Base-by-base conservation (phyloP, 1,284 basidiomycete species). In the Wallemia mellicola region DNA sequence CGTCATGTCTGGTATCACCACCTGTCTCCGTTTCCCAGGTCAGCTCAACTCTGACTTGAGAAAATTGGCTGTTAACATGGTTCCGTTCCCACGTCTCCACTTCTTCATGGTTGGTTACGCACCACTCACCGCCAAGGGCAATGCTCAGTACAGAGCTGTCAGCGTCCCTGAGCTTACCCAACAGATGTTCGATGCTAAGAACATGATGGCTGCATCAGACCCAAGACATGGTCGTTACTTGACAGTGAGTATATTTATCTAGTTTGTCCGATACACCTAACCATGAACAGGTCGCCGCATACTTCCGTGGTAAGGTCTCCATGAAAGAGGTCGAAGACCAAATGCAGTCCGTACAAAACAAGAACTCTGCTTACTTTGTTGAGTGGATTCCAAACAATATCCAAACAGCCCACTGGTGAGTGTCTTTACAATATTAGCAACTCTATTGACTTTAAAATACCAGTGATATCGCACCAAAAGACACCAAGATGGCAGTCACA, bases 1-100 rank as follows among this genome's bases (percentile, higher is more conserved):
- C 68, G 85, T 86, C 55, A 88, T 92, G 85, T 85, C 83, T 62
- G 87, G 87, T 63, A 79, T 86, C 38, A 86, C 83, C 67, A 89
- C 87, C 1, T 85, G 82, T 67, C 73, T 92, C 62, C 83, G 88
- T 55, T 91, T 94, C 78, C 87, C 89, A 28, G 91, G 91, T 59
- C 86, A 91, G 70, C 75, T 92, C 62, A 94, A 94, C 70, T 88
- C 87, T 60, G 89, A 96, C 69, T 74, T 95, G 60, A 80, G 89
- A 63, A 95, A 95, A 71, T 78, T 96, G 54, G 84, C 79, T 58
- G 82, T 92, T 77, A 96, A 95, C 72, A 77, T 95, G 61, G 75
- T 92, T 60, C 87, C 87, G 0, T 92, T 92, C 76, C 87, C 87
- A 64, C 84, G 87, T 63, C 76, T 92, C 60, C 87, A 92, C 68